phyloP scores from a whole-genome alignment of 352 stramenopile species.

The Pythium sukuiense region DNA sequence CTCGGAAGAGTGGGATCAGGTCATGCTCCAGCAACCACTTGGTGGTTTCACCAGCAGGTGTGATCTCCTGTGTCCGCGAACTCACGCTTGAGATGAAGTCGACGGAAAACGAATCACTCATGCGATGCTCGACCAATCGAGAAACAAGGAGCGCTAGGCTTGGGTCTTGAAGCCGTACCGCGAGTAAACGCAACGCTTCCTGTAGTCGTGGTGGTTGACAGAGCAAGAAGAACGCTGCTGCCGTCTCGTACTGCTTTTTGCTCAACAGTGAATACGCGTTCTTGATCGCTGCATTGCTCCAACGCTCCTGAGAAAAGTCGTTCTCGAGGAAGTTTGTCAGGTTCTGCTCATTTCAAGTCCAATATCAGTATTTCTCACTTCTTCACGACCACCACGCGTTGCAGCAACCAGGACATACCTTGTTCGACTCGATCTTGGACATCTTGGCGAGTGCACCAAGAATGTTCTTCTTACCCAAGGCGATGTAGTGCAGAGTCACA shows the following conservation, averaged over 20 bases:
- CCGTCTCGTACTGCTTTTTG: slow-evolving; percentile 91
- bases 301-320: slow-evolving; percentile 80
- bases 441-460: slow-evolving; percentile 72
- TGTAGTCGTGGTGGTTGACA: slow-evolving; percentile 91
- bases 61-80: slow-evolving; percentile 52
- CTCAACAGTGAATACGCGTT: slow-evolving; percentile 95
- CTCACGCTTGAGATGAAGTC: slow-evolving; percentile 46
- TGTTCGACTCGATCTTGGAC: slow-evolving; percentile 65
- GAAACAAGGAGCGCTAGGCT: slow-evolving; percentile 90
- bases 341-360: slow-evolving; percentile 36
- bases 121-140: slow-evolving; percentile 83
- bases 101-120: slow-evolving; percentile 45
- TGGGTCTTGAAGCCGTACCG: slow-evolving; percentile 82
- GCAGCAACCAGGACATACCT: slow-evolving; percentile 35
- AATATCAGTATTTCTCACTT: background rate
- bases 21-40: slow-evolving; percentile 65
- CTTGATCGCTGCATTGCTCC: slow-evolving; percentile 88
- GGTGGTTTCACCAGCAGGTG: slow-evolving; percentile 46
- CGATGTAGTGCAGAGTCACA: slow-evolving; percentile 74
- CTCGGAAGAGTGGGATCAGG: slow-evolving; percentile 63
- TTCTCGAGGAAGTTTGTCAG: slow-evolving; percentile 76
- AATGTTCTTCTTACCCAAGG: slow-evolving; percentile 80
- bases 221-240: slow-evolving; percentile 93
- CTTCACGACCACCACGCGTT: background rate
- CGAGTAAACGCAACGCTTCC: slow-evolving; percentile 90